phyloP scores from a whole-genome alignment of 2,329 filamentous ascomycete genomes.

The Beauveria medogensis region DNA sequence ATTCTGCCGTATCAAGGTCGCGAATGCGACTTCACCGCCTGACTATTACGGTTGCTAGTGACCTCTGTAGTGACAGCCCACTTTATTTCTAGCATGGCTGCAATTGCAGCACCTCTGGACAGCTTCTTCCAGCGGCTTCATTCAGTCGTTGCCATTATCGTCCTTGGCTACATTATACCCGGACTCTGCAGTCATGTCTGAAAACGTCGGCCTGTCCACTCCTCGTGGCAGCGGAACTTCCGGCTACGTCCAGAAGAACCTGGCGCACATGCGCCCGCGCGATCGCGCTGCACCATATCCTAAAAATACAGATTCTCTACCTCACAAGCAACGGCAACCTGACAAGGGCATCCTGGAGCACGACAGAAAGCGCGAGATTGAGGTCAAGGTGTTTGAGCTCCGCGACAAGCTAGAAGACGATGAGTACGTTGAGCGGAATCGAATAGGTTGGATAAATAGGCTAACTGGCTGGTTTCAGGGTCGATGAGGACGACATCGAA shows the following conservation, averaged over 20 bases:
- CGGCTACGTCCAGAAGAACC: constrained; percentile 94
- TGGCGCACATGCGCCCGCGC: constrained; percentile 78
- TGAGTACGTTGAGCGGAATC: constrained; percentile 43
- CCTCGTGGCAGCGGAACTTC: constrained; percentile 93
- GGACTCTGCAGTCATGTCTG: constrained; percentile 58
- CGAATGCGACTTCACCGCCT: constrained; percentile 8
- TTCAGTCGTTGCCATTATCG: background rate
- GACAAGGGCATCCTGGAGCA: constrained; percentile 92
- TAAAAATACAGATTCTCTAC: constrained; percentile 56
- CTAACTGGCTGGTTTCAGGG: constrained; percentile 33
- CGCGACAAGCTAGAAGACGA: constrained; percentile 88
- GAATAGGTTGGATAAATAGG: background rate
- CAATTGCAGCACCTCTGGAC: background rate
- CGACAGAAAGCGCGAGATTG: constrained; percentile 81
- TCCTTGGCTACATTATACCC: background rate
- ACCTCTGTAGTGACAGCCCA: constrained; percentile 1
- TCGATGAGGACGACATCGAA: constrained; percentile 89
- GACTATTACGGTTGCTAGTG: background rate
- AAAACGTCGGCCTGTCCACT: constrained; percentile 92
- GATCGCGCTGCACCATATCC: constrained; percentile 73
- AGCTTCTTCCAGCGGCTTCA: background rate
- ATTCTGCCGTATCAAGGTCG: constrained; percentile 1
- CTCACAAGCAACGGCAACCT: constrained; percentile 73
- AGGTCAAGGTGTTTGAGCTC: constrained; percentile 88
- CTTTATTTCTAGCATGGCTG: background rate